phyloP scores from a whole-genome alignment of 2,329 filamentous ascomycete genomes.

The Colletotrichum navitas region DNA sequence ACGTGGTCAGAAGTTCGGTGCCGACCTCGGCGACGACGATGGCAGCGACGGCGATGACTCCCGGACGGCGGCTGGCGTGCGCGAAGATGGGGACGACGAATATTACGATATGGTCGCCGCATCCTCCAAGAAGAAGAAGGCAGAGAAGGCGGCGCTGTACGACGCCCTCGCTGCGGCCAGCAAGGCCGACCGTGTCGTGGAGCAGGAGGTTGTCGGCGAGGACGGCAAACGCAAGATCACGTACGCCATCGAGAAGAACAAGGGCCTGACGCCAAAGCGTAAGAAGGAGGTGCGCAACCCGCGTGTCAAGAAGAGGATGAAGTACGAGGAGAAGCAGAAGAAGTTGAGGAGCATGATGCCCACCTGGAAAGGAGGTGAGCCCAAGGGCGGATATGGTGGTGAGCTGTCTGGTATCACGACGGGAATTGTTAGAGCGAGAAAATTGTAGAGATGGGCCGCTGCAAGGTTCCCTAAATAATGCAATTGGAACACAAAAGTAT shows the following conservation, averaged over 20 bases:
- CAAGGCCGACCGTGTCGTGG: slow-evolving; percentile 73
- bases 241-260: slow-evolving; percentile 97
- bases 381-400: slow-evolving; percentile 87
- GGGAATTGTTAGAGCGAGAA: slow-evolving; percentile 91
- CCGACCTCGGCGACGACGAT: slow-evolving; percentile 69
- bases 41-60: slow-evolving; percentile 78
- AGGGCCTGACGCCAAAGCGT: slow-evolving; percentile 88
- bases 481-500: slow-evolving; percentile 37
- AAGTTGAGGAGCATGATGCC: slow-evolving; percentile 90
- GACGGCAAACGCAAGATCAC: slow-evolving; percentile 94
- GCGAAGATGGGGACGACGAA: slow-evolving; percentile 71
- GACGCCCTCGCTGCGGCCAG: slow-evolving; percentile 71
- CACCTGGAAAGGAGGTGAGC: slow-evolving; percentile 87
- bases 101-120: slow-evolving; percentile 93
- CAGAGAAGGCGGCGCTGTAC: slow-evolving; percentile 74
- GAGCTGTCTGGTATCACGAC: slow-evolving; percentile 97
- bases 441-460: slow-evolving; percentile 69
- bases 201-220: slow-evolving; percentile 77
- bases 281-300: slow-evolving; percentile 97
- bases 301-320: slow-evolving; percentile 97
- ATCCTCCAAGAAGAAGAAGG: slow-evolving; percentile 76
- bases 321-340: slow-evolving; percentile 97
- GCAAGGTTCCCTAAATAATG: slow-evolving; percentile 30
- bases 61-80: slow-evolving; percentile 62
- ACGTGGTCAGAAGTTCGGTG: slow-evolving; percentile 77